phyloP scores from a whole-genome alignment of 2,329 filamentous ascomycete genomes.

The Colletotrichum sp. region DNA sequence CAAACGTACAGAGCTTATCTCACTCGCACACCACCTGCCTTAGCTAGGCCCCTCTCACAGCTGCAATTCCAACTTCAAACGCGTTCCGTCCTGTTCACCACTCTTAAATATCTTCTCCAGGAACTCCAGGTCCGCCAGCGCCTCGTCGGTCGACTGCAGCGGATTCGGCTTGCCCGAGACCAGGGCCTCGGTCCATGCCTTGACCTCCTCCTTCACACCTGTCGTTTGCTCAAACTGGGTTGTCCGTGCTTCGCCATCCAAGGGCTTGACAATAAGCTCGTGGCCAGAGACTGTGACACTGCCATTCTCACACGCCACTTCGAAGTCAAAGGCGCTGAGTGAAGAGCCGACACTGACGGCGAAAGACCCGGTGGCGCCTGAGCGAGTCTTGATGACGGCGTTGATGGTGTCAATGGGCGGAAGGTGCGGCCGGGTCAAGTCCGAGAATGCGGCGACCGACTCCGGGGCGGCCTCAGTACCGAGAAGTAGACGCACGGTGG shows the following conservation, averaged over 20 bases:
- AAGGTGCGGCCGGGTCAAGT: conserved; percentile 51
- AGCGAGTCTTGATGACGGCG: conserved; percentile 58
- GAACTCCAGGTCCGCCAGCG: conserved; percentile 65
- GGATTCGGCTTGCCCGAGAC: conserved; percentile 49
- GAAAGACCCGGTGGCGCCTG: conserved; percentile 62
- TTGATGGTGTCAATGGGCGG: conserved; percentile 72
- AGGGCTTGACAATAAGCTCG: conserved; percentile 42
- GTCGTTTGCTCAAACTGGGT: conserved; percentile 51
- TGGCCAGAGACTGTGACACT: conserved; percentile 54
- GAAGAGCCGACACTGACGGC: conserved; percentile 63
- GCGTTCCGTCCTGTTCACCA: conserved; percentile 46
- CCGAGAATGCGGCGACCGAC: conserved; percentile 59
- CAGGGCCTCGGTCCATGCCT: conserved; percentile 63
- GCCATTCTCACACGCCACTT: conserved; percentile 63
- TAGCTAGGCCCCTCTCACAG: not conserved
- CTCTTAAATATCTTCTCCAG: conserved; percentile 57
- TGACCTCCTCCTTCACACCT: conserved; percentile 65
- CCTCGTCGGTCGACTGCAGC: conserved; percentile 62
- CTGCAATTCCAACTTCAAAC: conserved; percentile 45
- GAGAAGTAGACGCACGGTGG: conserved; percentile 65
- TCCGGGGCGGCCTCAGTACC: conserved; percentile 41
- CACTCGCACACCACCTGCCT: not conserved
- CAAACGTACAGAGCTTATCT: not conserved
- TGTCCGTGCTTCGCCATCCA: conserved; percentile 34
- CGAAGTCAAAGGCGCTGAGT: conserved; percentile 57